A percentile compares a stretch with the other conserved stretches of the same genome.
Conservation (phyloP, 176 grass and related monocot species). For the Pharus latifolius region DNA sequence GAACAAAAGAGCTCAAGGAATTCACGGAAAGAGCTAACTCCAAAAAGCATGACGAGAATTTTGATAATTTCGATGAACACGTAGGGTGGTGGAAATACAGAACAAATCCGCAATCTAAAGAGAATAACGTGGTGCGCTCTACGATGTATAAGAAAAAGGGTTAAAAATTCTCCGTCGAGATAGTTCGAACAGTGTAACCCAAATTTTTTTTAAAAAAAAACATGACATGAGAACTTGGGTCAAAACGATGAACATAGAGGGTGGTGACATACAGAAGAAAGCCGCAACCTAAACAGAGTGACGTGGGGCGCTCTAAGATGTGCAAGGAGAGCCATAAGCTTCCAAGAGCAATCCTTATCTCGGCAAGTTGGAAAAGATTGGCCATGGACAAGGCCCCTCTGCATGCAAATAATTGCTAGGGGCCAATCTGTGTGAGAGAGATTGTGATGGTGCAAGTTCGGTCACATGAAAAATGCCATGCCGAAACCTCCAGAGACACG, state of each 20-base stretch:
- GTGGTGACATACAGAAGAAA: too few species aligned
- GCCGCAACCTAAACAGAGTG: too few species aligned
- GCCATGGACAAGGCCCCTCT: neutral
- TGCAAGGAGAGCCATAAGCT: neutral
- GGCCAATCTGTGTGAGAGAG: neutral
- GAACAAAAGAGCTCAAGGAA: too few species aligned
- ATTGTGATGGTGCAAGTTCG: neutral
- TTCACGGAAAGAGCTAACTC: too few species aligned
- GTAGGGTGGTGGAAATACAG: neutral
- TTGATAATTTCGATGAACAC: neutral
- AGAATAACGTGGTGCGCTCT: too few species aligned
- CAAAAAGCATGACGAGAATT: too few species aligned
- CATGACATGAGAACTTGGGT: too few species aligned
- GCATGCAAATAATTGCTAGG: neutral
- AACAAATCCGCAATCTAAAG: too few species aligned
- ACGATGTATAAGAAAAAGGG: too few species aligned
- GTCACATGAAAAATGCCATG: neutral
- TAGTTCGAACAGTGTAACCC: too few species aligned
- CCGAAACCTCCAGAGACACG: neutral
- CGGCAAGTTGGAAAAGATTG: neutral
- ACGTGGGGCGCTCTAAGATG: neutral
- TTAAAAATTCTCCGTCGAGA: too few species aligned
- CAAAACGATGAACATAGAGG: neutral
- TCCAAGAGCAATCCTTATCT: neutral
- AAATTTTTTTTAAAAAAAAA: too few species aligned